These are phyloP conservation scores for Noccaea bulbosa DNA, from an alignment of 345 rosid species.

Conservation along the genomic window DNA sequence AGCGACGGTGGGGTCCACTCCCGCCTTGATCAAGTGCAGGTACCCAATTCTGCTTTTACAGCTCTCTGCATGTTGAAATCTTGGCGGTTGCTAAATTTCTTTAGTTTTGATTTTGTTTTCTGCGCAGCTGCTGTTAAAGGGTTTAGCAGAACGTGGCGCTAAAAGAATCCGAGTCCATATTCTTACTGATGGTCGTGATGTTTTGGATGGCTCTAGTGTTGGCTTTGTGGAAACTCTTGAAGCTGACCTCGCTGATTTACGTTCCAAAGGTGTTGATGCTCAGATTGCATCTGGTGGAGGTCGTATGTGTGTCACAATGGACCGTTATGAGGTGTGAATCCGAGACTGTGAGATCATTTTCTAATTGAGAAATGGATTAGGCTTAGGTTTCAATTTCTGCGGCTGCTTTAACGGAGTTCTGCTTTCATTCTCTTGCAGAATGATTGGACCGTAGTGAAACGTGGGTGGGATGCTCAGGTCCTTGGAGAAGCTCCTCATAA, in stretches of 20 bases:
- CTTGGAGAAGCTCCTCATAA: slow-evolving; percentile 97
- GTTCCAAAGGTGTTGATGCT: slow-evolving; percentile 83
- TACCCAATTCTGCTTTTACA: slow-evolving; percentile 6
- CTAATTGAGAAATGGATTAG: neutral
- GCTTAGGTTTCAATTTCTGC: neutral
- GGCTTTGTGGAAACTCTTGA: slow-evolving; percentile 88
- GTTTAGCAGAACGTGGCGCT: slow-evolving; percentile 80
- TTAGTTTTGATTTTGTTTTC: neutral
- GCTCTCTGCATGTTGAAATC: neutral
- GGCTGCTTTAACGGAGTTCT: slow-evolving; percentile 1
- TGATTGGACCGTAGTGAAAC: slow-evolving; percentile 91
- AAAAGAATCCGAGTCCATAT: slow-evolving; percentile 91
- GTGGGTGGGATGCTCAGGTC: slow-evolving; percentile 99
- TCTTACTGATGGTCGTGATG: slow-evolving; percentile 99
- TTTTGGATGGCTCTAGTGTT: slow-evolving; percentile 91
- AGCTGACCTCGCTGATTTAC: slow-evolving; percentile 61
- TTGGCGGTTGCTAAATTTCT: neutral
- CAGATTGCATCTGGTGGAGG: slow-evolving; percentile 98
- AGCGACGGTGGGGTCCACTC: slow-evolving; percentile 99
- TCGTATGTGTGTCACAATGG: slow-evolving; percentile 97
- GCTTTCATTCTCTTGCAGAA: slow-evolving; percentile 51
- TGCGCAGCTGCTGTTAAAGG: slow-evolving; percentile 76
- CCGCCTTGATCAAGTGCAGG: slow-evolving; percentile 93
- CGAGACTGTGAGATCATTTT: neutral
- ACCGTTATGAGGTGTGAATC: slow-evolving; percentile 82